Evolutionary conservation across 1,284 basidiomycete genomes (phyloP), one percentile per base, ranked within the genome.

Genomic region (Ceratobasidium sp.): DNA sequence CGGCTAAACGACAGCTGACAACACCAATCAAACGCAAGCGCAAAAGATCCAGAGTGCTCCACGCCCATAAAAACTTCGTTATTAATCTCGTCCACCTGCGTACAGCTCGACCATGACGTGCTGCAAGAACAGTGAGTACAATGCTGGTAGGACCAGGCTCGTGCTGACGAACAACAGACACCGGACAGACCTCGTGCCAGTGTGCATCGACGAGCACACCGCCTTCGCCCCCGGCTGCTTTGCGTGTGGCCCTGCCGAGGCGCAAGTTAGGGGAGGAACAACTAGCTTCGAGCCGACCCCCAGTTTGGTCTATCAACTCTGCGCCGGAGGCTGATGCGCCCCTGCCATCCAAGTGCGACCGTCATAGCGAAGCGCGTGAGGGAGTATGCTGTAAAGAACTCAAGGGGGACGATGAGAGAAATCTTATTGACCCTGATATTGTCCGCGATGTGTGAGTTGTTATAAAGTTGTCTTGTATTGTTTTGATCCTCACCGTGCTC

Each of bases 301-400:
- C 77, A 3, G 43, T 77, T 1, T 77, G 77, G 77, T 65, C 77
- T 21, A 64, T 77, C 50, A 67, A 62, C 64, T 70, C 71, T 28
- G 41, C 67, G 9, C 36, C 50, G 21, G 59, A 72, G 28, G 14
- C 32, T 23, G 39, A 55, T 30, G 72, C 74, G 21, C 76, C 76
- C 14, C 62, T 77, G 23, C 74, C 73, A 18, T n/a, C 60, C 14
- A 88, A 89, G 78, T 93, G 92, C 78, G 85, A 86, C 50, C 81
- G 85, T 72, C 82, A 87, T 72, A 58, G 34, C 36, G 70, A 74
- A 36, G 62, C 18, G 21, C 52, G 73, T 26, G 71, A 86, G 62
- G 91, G 89, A 2, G 81, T 93, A 1, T 94, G 93, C 80, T 95
- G 93, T 81, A 91, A 92, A 77, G 91, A 94, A 72, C 86, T 94